Evolutionary conservation across 202 grass and related monocot species (phyloP).

Genomic region (Saccharum hybrid): DNA sequence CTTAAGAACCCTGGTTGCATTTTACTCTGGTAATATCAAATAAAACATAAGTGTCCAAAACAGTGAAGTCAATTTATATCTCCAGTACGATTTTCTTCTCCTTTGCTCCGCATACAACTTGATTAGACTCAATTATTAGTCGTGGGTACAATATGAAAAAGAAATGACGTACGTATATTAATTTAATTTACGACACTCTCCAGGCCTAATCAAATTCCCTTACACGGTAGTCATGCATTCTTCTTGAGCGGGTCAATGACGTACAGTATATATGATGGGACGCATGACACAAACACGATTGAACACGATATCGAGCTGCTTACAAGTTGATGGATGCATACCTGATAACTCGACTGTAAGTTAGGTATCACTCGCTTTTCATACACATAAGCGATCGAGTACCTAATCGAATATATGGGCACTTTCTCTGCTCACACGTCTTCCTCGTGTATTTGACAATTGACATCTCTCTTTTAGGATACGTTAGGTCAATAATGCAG

Average conservation of each 20-base stretch:
- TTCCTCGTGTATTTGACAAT: conserved; percentile 7
- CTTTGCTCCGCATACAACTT: not conserved
- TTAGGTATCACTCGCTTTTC: conserved; percentile 51
- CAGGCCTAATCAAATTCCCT: too few species aligned
- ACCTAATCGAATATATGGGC: conserved; percentile 34
- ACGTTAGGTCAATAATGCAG: conserved; percentile 52
- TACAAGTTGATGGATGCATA: not conserved
- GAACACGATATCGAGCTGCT: not conserved
- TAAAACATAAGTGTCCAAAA: too few species aligned
- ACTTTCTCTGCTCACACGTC: conserved; percentile 2
- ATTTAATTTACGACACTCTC: too few species aligned
- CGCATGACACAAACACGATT: not conserved
- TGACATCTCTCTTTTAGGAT: conserved; percentile 24
- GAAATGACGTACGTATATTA: too few species aligned
- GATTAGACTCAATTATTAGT: not conserved
- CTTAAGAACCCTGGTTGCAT: too few species aligned
- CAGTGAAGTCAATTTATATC: not conserved
- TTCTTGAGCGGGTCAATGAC: not conserved
- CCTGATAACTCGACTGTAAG: conserved; percentile 7
- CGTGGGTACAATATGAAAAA: too few species aligned
- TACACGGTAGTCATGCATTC: not conserved
- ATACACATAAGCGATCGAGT: not conserved
- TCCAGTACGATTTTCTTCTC: not conserved
- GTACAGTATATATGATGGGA: not conserved
- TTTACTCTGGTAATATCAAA: too few species aligned